Evolutionary conservation across 495 filamentous ascomycete species (phyloP).

Genomic region (Penicillium lividum): DNA sequence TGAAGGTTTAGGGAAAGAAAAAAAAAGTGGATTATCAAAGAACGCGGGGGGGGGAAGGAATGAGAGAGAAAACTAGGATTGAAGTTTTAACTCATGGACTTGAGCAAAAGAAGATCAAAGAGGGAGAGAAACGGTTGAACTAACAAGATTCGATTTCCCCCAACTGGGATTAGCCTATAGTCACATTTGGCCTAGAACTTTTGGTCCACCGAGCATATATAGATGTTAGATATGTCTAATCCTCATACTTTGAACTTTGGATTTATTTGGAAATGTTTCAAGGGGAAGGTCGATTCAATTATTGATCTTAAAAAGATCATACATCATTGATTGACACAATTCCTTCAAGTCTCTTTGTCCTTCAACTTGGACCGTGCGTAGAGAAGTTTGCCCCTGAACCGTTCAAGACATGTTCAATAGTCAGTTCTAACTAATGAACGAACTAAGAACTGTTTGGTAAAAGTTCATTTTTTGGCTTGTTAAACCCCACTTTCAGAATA

Average conservation of each 20-base stretch:
- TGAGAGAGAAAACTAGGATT: not conserved
- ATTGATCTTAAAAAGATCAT: not conserved
- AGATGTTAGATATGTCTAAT: not conserved
- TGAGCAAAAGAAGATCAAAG: not conserved
- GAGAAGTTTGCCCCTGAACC: constrained; percentile 13
- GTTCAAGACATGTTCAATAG: not conserved
- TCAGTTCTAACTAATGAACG: not conserved
- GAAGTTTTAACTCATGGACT: not conserved
- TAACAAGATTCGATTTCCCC: constrained; percentile 7
- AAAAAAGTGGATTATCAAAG: constrained; percentile 5
- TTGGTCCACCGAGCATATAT: not conserved
- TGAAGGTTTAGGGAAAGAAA: not conserved
- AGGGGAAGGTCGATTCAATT: not conserved
- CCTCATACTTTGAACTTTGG: no score
- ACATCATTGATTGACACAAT: not conserved
- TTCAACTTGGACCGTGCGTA: constrained; percentile 7
- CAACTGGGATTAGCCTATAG: constrained; percentile 22
- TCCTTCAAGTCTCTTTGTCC: not conserved
- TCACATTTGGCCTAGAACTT: constrained; percentile 5
- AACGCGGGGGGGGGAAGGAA: not conserved
- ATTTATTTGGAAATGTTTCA: not conserved
- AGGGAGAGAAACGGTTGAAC: constrained; percentile 10
- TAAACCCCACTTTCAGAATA: not conserved
- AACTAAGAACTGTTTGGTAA: not conserved
- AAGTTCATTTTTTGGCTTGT: not conserved